Conservation (phyloP, 495 filamentous ascomycete species). For the Neurospora sublineolata region DNA sequence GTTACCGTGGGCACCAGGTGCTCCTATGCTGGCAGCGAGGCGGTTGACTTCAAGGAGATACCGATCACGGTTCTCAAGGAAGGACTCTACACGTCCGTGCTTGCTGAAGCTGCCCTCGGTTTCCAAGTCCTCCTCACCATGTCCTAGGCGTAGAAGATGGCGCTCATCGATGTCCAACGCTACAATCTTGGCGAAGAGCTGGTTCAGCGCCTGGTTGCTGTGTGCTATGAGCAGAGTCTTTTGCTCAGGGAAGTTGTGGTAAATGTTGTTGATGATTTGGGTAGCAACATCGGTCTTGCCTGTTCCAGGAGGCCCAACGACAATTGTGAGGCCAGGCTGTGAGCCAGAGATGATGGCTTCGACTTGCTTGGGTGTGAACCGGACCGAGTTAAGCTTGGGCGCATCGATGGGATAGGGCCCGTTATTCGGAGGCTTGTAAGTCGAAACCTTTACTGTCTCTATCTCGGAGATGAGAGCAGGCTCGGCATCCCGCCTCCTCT, state of each 20-base stretch:
- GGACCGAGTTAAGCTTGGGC: conserved; percentile 69
- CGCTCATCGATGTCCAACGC: conserved; percentile 90
- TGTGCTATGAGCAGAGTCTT: conserved; percentile 89
- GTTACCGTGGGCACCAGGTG: conserved; percentile 82
- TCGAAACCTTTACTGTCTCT: conserved; percentile 68
- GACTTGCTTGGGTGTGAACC: conserved; percentile 84
- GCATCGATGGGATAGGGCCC: conserved; percentile 87
- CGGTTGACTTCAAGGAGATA: conserved; percentile 80
- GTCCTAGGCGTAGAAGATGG: conserved; percentile 83
- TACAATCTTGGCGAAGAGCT: conserved; percentile 97
- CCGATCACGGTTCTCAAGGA: conserved; percentile 74
- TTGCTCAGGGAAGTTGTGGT: conserved; percentile 91
- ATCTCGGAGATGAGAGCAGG: conserved; percentile 44
- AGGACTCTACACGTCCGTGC: conserved; percentile 87
- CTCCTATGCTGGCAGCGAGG: conserved; percentile 69
- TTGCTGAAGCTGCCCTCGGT: conserved; percentile 87
- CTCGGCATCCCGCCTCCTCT: conserved; percentile 68
- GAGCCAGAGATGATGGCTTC: conserved; percentile 89
- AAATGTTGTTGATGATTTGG: conserved; percentile 97
- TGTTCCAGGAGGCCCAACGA: conserved; percentile 91
- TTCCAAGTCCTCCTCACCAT: conserved; percentile 87
- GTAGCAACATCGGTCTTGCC: conserved; percentile 98
- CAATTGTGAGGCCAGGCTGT: conserved; percentile 87
- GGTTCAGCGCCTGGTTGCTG: conserved; percentile 95
- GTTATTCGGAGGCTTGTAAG: conserved; percentile 81